Evolutionary conservation across 192 early-diverging fungal species (phyloP).

Genomic region (Dissophora ornata): DNA sequence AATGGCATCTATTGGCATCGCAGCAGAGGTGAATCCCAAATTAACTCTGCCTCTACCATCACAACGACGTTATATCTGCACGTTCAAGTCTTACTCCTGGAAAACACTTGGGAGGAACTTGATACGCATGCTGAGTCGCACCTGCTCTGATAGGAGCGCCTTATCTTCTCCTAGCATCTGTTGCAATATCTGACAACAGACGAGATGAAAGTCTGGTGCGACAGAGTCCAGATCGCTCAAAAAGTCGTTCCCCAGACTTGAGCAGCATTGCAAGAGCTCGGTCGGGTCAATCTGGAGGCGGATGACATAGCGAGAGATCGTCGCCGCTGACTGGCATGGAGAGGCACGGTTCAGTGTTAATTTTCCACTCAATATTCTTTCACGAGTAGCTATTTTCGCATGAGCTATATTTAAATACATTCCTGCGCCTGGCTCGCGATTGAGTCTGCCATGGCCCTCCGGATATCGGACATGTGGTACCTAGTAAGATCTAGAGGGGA

Average conservation of each 20-base stretch:
- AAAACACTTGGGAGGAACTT: slow-evolving; percentile 15
- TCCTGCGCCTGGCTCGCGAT: background rate
- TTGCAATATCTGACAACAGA: slow-evolving; percentile 38
- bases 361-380: background rate
- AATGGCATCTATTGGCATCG: slow-evolving; percentile 11
- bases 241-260: slow-evolving; percentile 33
- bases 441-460: slow-evolving; percentile 23
- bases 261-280: slow-evolving; percentile 24
- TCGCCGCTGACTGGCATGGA: slow-evolving; percentile 6
- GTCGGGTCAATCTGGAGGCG: slow-evolving; percentile 23
- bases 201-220: slow-evolving; percentile 6
- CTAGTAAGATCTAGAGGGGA: slow-evolving; percentile 22
- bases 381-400: too few species aligned
- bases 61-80: too few species aligned
- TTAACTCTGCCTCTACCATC: too few species aligned
- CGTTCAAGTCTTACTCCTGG: slow-evolving; percentile 17
- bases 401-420: too few species aligned
- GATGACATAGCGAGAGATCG: slow-evolving; percentile 17
- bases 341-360: background rate
- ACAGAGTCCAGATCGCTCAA: slow-evolving; percentile 14
- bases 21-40: too few species aligned
- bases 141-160: slow-evolving; percentile 34
- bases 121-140: slow-evolving; percentile 25
- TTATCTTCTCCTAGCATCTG: slow-evolving; percentile 19
- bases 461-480: slow-evolving; percentile 32